Percentiles rank a stretch among this genome's conserved stretches.
phyloP scores from a whole-genome alignment of 345 rosid genomes.

The Eucalyptus globulus region DNA sequence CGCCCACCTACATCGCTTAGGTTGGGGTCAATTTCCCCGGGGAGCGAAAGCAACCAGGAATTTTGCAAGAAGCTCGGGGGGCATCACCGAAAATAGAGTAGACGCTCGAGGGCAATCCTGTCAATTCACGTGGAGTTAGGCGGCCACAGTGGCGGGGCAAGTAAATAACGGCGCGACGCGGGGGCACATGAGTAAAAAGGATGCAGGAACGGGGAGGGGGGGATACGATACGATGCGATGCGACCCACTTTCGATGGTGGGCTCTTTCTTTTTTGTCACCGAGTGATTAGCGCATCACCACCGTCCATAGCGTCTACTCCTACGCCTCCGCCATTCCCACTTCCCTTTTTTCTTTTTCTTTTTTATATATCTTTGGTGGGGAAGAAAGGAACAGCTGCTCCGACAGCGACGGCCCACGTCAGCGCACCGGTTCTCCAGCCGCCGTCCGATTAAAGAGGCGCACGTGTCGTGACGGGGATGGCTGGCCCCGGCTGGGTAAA shows the following conservation, averaged over 20 bases:
- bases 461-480: slow-evolving; percentile 1
- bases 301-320: neutral
- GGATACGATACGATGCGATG: neutral
- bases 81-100: neutral
- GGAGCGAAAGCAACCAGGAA: neutral
- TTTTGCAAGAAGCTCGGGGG: neutral
- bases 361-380: neutral
- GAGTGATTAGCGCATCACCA: slow-evolving; percentile 12
- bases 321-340: neutral
- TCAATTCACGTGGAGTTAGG: neutral
- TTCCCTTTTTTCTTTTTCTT: neutral
- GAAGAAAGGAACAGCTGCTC: neutral
- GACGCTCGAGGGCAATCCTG: neutral
- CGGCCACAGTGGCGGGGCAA: slow-evolving; percentile 5
- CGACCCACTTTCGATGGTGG: slow-evolving; percentile 20
- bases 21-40: neutral
- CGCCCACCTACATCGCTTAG: neutral
- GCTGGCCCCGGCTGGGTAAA: neutral
- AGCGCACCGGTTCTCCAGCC: slow-evolving; percentile 8
- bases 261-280: neutral
- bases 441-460: neutral
- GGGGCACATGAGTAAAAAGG: neutral
- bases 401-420: slow-evolving; percentile 23
- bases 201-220: neutral
- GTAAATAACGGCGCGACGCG: neutral